Percentiles rank a stretch among this genome's conserved stretches.
Conservation (phyloP, 768 basidiomycete species). For the Dioszegia aurantiaca region DNA sequence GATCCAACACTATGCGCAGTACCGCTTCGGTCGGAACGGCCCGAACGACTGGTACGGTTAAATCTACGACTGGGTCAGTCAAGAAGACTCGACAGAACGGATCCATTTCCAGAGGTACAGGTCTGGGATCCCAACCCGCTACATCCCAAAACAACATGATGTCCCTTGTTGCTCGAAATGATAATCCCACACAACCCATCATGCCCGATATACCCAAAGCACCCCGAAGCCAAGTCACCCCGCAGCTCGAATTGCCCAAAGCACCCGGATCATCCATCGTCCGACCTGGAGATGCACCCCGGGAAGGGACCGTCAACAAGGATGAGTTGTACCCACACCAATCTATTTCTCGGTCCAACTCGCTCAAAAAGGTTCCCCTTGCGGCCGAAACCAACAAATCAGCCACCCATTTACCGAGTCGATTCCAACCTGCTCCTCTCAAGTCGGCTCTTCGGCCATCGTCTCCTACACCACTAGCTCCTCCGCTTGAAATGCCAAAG, state of each 20-base stretch:
- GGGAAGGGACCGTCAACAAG: not conserved
- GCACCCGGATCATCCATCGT: constrained; percentile 45
- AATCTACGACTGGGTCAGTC: constrained; percentile 29
- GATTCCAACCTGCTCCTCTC: constrained; percentile 41
- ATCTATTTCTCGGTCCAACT: constrained; percentile 17
- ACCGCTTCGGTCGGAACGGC: constrained; percentile 21
- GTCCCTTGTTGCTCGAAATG: constrained; percentile 29
- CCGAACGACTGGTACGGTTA: constrained; percentile 31
- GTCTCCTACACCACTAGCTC: constrained; percentile 31
- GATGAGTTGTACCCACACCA: constrained; percentile 11
- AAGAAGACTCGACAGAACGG: constrained; percentile 36
- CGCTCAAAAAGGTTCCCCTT: constrained; percentile 22
- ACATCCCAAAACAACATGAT: constrained; percentile 40
- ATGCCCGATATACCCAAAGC: constrained; percentile 52
- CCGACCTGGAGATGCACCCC: constrained; percentile 21
- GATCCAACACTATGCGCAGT: constrained; percentile 37
- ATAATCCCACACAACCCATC: constrained; percentile 23
- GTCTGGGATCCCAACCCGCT: constrained; percentile 22
- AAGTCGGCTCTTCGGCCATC: constrained; percentile 49
- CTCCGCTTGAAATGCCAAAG: constrained; percentile 25
- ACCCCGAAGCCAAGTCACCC: constrained; percentile 46
- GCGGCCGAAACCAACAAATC: constrained; percentile 24
- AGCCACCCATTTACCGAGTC: constrained; percentile 44
- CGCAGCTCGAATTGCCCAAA: constrained; percentile 43
- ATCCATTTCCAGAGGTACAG: constrained; percentile 23